phyloP scores from a whole-genome alignment of 164 flowering plant genomes.

The Annona squamosa region DNA sequence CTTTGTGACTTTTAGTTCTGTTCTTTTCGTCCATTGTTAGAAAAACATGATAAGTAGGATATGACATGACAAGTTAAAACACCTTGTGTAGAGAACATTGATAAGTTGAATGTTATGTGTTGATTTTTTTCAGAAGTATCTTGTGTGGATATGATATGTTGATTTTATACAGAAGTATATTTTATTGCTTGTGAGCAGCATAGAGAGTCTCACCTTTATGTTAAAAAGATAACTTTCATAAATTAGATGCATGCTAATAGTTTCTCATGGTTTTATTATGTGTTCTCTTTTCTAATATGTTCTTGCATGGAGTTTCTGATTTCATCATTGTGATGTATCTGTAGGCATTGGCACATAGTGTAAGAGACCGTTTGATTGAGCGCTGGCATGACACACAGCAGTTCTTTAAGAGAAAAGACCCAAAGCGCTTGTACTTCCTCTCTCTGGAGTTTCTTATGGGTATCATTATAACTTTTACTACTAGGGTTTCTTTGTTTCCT shows the following conservation, averaged over 20 bases:
- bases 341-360: constrained; percentile 51
- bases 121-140: neutral
- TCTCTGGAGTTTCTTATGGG: constrained; percentile 63
- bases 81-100: too few relatives aligned
- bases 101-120: neutral
- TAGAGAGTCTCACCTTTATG: neutral
- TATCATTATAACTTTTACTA: constrained; percentile 13
- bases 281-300: neutral
- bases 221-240: neutral
- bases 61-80: neutral
- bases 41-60: neutral
- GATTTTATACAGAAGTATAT: neutral
- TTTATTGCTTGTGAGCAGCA: neutral
- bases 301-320: neutral
- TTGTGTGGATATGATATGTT: neutral
- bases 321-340: constrained; percentile 8
- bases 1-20: too few relatives aligned
- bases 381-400: constrained; percentile 60
- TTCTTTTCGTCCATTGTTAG: neutral
- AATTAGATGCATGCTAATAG: neutral
- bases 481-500: neutral
- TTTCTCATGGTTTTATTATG: neutral
- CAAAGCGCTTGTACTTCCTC: constrained; percentile 52
- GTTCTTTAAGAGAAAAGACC: constrained; percentile 47
- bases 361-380: constrained; percentile 55